Conservation (phyloP, 768 basidiomycete genomes). For the Podaxis sp. region DNA sequence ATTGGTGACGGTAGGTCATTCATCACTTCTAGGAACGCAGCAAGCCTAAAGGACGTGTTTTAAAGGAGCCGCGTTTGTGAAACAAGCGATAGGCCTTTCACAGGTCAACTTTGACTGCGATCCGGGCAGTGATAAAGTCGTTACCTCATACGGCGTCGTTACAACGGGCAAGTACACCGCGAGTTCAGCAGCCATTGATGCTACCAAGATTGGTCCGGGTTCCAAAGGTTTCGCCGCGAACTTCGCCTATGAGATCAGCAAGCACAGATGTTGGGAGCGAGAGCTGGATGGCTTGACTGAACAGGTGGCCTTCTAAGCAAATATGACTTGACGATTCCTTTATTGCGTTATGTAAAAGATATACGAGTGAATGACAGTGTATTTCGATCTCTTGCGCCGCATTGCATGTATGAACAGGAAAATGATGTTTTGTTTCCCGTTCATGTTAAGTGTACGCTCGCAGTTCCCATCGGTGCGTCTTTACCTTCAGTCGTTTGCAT, state of each 20-base stretch:
- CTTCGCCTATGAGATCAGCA: slow-evolving; percentile 62
- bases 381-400: no score
- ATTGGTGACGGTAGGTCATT: slow-evolving; percentile 58
- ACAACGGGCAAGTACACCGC: slow-evolving; percentile 53
- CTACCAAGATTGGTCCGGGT: slow-evolving; percentile 38
- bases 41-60: neutral
- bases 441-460: no score
- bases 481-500: no score
- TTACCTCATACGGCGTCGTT: slow-evolving; percentile 60
- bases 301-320: slow-evolving; percentile 44
- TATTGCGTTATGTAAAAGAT: no score
- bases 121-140: slow-evolving; percentile 38
- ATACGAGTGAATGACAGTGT: no score
- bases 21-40: neutral
- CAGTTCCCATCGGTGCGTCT: no score
- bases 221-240: slow-evolving; percentile 54
- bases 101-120: slow-evolving; percentile 40
- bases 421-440: no score
- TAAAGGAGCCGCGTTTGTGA: slow-evolving; percentile 48
- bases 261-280: slow-evolving; percentile 63
- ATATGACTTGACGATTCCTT: no score
- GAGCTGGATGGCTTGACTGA: slow-evolving; percentile 55
- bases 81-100: slow-evolving; percentile 43
- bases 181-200: slow-evolving; percentile 38
- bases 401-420: no score